Percentiles rank a stretch among this genome's conserved stretches.
These are phyloP conservation scores for Musa acuminata DNA, from an alignment of 176 grass and related monocot genomes.

Conservation along the genomic window DNA sequence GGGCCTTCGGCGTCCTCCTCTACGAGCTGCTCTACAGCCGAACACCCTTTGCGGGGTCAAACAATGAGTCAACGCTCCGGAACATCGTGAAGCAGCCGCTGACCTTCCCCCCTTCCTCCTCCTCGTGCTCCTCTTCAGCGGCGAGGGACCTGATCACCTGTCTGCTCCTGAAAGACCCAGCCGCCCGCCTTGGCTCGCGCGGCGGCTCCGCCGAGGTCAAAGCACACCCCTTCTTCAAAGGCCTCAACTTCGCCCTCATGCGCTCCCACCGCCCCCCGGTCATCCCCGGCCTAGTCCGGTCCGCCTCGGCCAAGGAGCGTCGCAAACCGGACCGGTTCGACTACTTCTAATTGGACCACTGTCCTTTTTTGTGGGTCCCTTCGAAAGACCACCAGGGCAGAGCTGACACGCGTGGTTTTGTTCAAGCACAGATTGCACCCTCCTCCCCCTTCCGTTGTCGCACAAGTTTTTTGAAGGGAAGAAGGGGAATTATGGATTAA, in stretches of 20 bases:
- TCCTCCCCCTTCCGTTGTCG: too few species aligned
- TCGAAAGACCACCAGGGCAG: too few species aligned
- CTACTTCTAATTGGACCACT: constrained; percentile 2
- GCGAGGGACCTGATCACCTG: constrained; percentile 62
- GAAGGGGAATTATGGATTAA: too few species aligned
- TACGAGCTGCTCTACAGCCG: constrained; percentile 79
- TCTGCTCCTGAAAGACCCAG: constrained; percentile 69
- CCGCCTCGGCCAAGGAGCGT: background rate
- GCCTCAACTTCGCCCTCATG: constrained; percentile 70
- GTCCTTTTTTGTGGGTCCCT: too few species aligned
- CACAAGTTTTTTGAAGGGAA: too few species aligned
- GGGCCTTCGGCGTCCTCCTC: constrained; percentile 86
- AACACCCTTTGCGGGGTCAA: constrained; percentile 65
- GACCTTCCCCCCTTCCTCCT: constrained; percentile 25
- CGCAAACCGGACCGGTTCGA: constrained; percentile 24
- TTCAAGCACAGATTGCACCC: too few species aligned
- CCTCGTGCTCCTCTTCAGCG: constrained; percentile 13
- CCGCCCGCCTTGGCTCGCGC: constrained; percentile 37
- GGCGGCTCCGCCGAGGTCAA: constrained; percentile 75
- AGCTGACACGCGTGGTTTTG: too few species aligned
- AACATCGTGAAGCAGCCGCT: constrained; percentile 68
- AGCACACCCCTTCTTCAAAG: constrained; percentile 75
- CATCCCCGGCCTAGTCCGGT: constrained; percentile 29
- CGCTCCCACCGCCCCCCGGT: constrained; percentile 56
- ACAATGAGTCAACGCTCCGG: constrained; percentile 55